These are phyloP conservation scores for Talaromyces wortmannii DNA, from an alignment of 495 filamentous ascomycete genomes.

Conservation along the genomic window DNA sequence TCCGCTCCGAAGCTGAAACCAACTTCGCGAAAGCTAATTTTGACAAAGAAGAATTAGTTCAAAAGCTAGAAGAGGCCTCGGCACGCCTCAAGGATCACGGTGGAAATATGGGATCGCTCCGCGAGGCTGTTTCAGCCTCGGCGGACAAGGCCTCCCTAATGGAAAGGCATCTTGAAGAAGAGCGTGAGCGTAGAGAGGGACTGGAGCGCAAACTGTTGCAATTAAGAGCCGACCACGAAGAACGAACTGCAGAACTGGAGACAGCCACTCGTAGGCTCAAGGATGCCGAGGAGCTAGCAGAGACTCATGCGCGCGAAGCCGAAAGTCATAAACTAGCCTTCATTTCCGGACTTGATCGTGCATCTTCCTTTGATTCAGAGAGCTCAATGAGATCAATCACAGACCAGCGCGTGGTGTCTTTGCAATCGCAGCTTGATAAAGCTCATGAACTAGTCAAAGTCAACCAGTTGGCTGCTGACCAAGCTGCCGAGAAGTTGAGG, in stretches of 20 bases:
- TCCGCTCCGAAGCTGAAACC: slow-evolving; percentile 67
- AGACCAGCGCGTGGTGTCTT: slow-evolving; percentile 67
- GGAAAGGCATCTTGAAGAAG: slow-evolving; percentile 79
- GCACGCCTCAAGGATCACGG: slow-evolving; percentile 62
- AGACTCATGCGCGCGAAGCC: slow-evolving; percentile 81
- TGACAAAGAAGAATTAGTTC: slow-evolving; percentile 75
- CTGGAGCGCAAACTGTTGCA: slow-evolving; percentile 75
- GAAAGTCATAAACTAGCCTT: slow-evolving; percentile 79
- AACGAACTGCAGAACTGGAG: slow-evolving; percentile 74
- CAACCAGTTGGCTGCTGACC: slow-evolving; percentile 86
- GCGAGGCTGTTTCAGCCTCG: slow-evolving; percentile 72
- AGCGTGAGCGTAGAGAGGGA: slow-evolving; percentile 65
- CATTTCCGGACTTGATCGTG: slow-evolving; percentile 69
- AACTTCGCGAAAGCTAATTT: slow-evolving; percentile 64
- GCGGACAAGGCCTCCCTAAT: slow-evolving; percentile 65
- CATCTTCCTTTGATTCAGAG: slow-evolving; percentile 34
- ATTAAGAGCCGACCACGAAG: slow-evolving; percentile 79
- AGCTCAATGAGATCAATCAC: slow-evolving; percentile 46
- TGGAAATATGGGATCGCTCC: slow-evolving; percentile 65
- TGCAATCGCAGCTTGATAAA: slow-evolving; percentile 72
- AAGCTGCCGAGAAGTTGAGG: slow-evolving; percentile 79
- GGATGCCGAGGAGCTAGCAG: slow-evolving; percentile 88
- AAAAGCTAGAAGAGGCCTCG: slow-evolving; percentile 60
- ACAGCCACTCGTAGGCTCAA: slow-evolving; percentile 62
- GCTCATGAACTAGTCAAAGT: slow-evolving; percentile 75